Conservation (phyloP, 2,329 filamentous ascomycete species). For the Blastomyces parvus region DNA sequence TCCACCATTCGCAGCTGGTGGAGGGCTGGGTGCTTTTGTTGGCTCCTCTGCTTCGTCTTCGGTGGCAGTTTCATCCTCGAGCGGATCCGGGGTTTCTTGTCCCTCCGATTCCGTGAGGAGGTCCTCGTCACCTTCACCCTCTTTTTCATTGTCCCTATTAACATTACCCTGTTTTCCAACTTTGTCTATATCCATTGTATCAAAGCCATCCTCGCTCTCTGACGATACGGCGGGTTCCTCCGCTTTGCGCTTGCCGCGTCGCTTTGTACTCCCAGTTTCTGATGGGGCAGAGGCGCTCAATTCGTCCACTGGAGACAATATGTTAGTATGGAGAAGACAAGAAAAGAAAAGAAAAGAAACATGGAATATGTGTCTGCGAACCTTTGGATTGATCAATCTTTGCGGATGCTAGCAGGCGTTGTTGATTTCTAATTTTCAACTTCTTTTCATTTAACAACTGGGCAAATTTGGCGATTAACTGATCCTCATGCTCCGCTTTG, state of each 20-base stretch:
- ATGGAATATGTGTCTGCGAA: constrained; percentile 14
- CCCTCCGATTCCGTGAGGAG: constrained; percentile 19
- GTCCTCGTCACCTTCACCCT: constrained; percentile 13
- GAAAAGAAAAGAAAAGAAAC: not conserved
- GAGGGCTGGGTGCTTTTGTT: not conserved
- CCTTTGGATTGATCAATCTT: constrained; percentile 35
- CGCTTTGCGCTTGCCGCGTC: constrained; percentile 23
- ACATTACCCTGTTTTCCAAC: constrained; percentile 8
- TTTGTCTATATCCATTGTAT: constrained; percentile 30
- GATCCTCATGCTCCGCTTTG: constrained; percentile 48
- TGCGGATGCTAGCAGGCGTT: constrained; percentile 45
- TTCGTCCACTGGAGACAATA: constrained; percentile 20
- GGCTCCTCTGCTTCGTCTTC: constrained; percentile 21
- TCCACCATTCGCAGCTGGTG: not conserved
- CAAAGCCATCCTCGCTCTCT: constrained; percentile 29
- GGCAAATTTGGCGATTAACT: constrained; percentile 49
- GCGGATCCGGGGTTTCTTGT: constrained; percentile 24
- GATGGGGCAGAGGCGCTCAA: constrained; percentile 18
- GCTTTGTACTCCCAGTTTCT: not conserved
- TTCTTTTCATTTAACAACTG: constrained; percentile 55
- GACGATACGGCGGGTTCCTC: constrained; percentile 16
- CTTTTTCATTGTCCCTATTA: not conserved
- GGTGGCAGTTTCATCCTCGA: constrained; percentile 27
- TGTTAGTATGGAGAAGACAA: constrained; percentile 9
- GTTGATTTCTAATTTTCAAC: constrained; percentile 54